phyloP scores from a whole-genome alignment of 1,284 basidiomycete genomes.

The Trametes versicolor region DNA sequence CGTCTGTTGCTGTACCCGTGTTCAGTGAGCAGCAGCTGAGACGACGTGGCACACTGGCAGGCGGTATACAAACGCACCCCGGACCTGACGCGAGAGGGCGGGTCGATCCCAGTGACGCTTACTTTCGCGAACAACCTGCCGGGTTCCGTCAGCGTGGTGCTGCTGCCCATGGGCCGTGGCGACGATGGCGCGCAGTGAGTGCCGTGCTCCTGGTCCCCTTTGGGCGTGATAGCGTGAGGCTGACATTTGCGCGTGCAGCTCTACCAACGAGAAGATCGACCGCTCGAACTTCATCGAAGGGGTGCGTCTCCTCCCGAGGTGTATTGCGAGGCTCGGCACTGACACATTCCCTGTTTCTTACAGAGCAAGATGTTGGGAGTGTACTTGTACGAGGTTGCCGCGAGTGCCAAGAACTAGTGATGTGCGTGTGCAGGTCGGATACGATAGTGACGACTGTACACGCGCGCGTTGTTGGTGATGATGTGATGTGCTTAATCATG shows the following conservation, averaged over 20 bases:
- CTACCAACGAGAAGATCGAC: constrained; percentile 98
- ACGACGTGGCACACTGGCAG: constrained; percentile 22
- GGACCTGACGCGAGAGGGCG: constrained; percentile 73
- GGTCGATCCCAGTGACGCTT: constrained; percentile 95
- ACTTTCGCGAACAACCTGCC: constrained; percentile 94
- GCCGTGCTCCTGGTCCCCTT: neutral
- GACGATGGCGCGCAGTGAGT: constrained; percentile 94
- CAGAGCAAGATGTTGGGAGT: constrained; percentile 35
- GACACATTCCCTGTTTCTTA: neutral
- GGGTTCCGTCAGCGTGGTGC: constrained; percentile 81
- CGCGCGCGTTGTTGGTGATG: no score
- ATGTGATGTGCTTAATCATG: no score
- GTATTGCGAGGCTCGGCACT: neutral
- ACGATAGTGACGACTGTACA: neutral
- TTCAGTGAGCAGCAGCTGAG: neutral
- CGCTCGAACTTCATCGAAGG: constrained; percentile 93
- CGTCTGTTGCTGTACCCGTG: neutral
- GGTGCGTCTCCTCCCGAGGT: constrained; percentile 51
- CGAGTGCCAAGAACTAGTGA: neutral
- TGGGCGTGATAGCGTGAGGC: neutral
- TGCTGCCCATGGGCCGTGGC: constrained; percentile 93
- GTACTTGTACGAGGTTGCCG: constrained; percentile 35
- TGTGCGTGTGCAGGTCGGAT: neutral
- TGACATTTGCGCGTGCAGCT: constrained; percentile 55
- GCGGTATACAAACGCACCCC: constrained; percentile 36